These are phyloP conservation scores for Floccularia luteovirens DNA, from an alignment of 768 basidiomycete genomes.

Conservation along the genomic window DNA sequence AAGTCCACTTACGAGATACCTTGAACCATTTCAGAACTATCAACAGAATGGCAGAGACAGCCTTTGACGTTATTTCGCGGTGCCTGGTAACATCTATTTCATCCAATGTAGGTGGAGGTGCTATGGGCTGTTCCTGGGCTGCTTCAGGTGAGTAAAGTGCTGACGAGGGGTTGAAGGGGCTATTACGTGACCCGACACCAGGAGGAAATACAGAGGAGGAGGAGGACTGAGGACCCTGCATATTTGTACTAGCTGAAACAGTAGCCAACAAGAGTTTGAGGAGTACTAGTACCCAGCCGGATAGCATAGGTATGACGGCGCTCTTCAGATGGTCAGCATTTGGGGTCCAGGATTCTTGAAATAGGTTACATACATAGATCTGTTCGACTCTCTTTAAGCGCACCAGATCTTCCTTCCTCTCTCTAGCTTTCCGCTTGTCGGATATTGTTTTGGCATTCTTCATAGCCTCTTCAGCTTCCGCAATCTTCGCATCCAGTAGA, in stretches of 20 bases:
- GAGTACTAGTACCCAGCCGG: slow-evolving; percentile 88
- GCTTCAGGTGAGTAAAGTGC: too few species aligned
- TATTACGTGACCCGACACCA: slow-evolving; percentile 57
- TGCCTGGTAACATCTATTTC: slow-evolving; percentile 92
- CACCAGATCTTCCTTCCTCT: slow-evolving; percentile 74
- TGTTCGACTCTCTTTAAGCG: slow-evolving; percentile 85
- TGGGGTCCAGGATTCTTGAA: not conserved
- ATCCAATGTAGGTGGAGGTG: slow-evolving; percentile 71
- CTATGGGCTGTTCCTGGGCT: slow-evolving; percentile 58
- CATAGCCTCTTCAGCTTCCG: slow-evolving; percentile 50
- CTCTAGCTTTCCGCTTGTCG: slow-evolving; percentile 58
- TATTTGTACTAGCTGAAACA: slow-evolving; percentile 71
- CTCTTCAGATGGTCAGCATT: slow-evolving; percentile 37
- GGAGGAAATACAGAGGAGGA: slow-evolving; percentile 68
- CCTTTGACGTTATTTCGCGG: slow-evolving; percentile 96
- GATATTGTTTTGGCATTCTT: slow-evolving; percentile 37
- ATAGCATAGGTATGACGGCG: slow-evolving; percentile 74
- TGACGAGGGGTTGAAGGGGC: not conserved
- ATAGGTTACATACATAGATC: slow-evolving; percentile 66
- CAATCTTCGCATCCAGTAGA: slow-evolving; percentile 63
- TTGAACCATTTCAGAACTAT: slow-evolving; percentile 97
- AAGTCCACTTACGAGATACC: slow-evolving; percentile 81
- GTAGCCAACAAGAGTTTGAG: slow-evolving; percentile 90
- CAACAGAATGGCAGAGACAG: slow-evolving; percentile 89
- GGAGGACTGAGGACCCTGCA: slow-evolving; percentile 58